phyloP scores from a whole-genome alignment of 768 basidiomycete genomes.

The Leccinum pellstonianum region DNA sequence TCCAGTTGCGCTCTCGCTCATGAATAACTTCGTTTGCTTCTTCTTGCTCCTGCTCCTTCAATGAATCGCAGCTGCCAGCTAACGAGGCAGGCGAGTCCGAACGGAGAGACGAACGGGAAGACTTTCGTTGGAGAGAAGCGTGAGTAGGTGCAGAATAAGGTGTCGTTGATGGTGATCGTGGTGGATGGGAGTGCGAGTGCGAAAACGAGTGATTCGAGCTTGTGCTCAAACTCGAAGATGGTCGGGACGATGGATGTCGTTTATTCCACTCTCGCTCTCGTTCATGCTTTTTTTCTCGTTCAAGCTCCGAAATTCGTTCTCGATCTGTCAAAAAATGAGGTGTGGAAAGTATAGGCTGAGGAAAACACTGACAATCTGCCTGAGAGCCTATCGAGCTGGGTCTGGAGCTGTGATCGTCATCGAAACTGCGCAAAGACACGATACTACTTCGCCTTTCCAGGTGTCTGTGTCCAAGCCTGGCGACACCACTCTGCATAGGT shows the following conservation, averaged over 20 bases:
- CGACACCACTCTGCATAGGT: conserved; percentile 5
- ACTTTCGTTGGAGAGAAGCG: conserved; percentile 33
- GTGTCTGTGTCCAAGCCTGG: conserved; percentile 7
- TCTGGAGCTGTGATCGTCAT: conserved; percentile 41
- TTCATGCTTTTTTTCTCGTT: conserved; percentile 45
- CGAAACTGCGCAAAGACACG: conserved; percentile 43
- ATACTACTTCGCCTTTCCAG: conserved; percentile 36
- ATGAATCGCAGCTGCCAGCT: conserved; percentile 34
- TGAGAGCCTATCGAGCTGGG: conserved; percentile 49
- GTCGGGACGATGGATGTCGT: conserved; percentile 39
- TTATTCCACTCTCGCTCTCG: conserved; percentile 59
- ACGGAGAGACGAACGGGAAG: conserved; percentile 35
- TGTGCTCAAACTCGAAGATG: conserved; percentile 43
- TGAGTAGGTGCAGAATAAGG: conserved; percentile 36
- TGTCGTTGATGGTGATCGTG: conserved; percentile 40
- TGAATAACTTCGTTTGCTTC: conserved; percentile 39
- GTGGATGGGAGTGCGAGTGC: conserved; percentile 36
- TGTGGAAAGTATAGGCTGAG: neutral
- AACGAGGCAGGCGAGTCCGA: conserved; percentile 45
- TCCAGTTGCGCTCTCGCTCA: conserved; percentile 69
- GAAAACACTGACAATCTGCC: conserved; percentile 46
- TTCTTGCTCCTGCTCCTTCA: conserved; percentile 32
- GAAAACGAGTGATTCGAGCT: conserved; percentile 36
- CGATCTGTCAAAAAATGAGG: conserved; percentile 36
- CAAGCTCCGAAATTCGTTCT: conserved; percentile 42